A percentile compares a stretch with the other conserved stretches of the same genome.
These are phyloP conservation scores for Trichoderma atrobrunneum DNA, from an alignment of 2,329 filamentous ascomycete species.

Conservation along the genomic window DNA sequence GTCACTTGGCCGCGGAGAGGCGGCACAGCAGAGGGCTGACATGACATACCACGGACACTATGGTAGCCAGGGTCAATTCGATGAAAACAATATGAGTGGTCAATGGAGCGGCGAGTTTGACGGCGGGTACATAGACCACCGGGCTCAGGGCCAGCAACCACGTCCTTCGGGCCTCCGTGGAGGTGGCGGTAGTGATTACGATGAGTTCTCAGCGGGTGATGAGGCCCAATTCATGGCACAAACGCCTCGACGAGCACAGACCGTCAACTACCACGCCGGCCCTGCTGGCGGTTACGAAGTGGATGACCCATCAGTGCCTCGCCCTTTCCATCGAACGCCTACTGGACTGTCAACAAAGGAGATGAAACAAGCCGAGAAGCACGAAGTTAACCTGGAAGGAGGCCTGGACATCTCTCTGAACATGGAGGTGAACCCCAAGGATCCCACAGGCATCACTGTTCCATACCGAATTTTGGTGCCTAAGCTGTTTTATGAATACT, in stretches of 20 bases:
- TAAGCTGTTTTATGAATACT: conserved; percentile 62
- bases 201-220: conserved; percentile 55
- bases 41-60: conserved; percentile 36
- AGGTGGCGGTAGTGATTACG: conserved; percentile 43
- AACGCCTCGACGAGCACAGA: conserved; percentile 33
- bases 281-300: conserved; percentile 24
- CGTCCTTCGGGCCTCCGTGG: conserved; percentile 37
- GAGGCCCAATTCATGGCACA: conserved; percentile 55
- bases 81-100: conserved; percentile 56
- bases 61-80: conserved; percentile 38
- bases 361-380: conserved; percentile 50
- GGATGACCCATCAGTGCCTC: conserved; percentile 25
- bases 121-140: conserved; percentile 29
- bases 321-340: conserved; percentile 64
- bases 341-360: conserved; percentile 66
- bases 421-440: conserved; percentile 79
- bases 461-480: conserved; percentile 88
- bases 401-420: conserved; percentile 86
- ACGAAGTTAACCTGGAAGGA: conserved; percentile 72
- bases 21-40: conserved; percentile 36
- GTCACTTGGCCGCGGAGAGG: conserved; percentile 57
- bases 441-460: conserved; percentile 82
- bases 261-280: conserved; percentile 28
- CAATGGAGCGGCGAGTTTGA: conserved; percentile 48
- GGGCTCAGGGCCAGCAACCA: conserved; percentile 21